A percentile compares a stretch with the other conserved stretches of the same genome.
Evolutionary conservation across 495 filamentous ascomycete species (phyloP).

Genomic region (Daldinia loculata): DNA sequence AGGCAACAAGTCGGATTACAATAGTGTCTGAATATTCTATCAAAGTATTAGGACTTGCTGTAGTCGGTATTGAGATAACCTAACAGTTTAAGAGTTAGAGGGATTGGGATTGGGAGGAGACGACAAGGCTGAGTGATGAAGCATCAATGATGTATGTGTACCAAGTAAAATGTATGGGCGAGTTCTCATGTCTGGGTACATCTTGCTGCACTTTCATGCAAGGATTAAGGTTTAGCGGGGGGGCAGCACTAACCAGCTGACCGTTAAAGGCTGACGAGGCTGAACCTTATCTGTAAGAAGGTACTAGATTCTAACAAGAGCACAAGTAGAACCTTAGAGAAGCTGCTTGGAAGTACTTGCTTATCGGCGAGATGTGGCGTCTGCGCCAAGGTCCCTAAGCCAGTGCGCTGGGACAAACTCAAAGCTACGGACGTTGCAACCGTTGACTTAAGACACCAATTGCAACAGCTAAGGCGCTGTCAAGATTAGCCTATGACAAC

Average conservation of each 20-base stretch:
- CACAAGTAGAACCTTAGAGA: too few relatives aligned
- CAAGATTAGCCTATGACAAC: background rate
- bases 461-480: background rate
- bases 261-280: slow-evolving; percentile 34
- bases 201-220: slow-evolving; percentile 16
- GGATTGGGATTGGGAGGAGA: background rate
- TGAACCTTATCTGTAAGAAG: slow-evolving; percentile 4
- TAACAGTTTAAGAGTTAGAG: slow-evolving; percentile 2
- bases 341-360: background rate
- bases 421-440: too few relatives aligned
- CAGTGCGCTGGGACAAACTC: slow-evolving; percentile 1
- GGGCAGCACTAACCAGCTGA: slow-evolving; percentile 26
- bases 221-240: slow-evolving; percentile 33
- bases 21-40: slow-evolving; percentile 7
- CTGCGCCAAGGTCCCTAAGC: slow-evolving; percentile 12
- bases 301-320: too few relatives aligned
- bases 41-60: slow-evolving; percentile 4
- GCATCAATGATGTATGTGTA: slow-evolving; percentile 25
- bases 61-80: slow-evolving; percentile 3
- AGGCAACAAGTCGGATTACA: background rate
- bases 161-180: background rate
- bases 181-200: slow-evolving; percentile 17
- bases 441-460: background rate
- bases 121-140: slow-evolving; percentile 33
- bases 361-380: slow-evolving; percentile 17